Evolutionary conservation across 768 basidiomycete genomes (phyloP), one percentile per base, ranked within the genome.

Genomic region (Lactarius evosmus): DNA sequence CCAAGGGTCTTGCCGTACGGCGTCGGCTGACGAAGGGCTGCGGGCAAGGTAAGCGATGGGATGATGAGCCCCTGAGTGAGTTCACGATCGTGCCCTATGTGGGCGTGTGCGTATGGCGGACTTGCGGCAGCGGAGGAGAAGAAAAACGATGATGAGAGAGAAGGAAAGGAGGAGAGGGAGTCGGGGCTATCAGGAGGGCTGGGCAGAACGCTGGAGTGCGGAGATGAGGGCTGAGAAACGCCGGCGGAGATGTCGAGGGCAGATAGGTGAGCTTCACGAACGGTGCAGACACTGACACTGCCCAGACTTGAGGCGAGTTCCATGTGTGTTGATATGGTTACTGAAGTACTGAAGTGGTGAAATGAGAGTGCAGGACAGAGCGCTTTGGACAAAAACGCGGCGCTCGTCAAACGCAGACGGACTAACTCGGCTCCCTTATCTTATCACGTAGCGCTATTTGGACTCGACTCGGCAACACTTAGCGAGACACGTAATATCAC

Each of bases 61-160:
- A 90, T 90, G 65, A 89, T 83, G 60, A 89, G 79, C 64, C 83
- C 83, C 68, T 80, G 79, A 67, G 80, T 78, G 12, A 64, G 66
- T 59, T 74, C 74, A 33, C 69, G 64, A 16, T 70, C 67, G n/a
- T 70, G 69, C 7, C 80, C 79, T 3, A 76, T 75, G 22, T 78
- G 79, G 25, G 77, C 73, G 34, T 80, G 79, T 0, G 77, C 75
- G 54, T 83, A 85, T 0, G 82, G 84, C 2, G 85, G 88, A 66
- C 86, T 87, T 0, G 83, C 83, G 14, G 86, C 86, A 0, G 82
- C 85, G 11, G 88, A 89, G 34, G 87, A 88, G 76, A 88, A 89
- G 76, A 90, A 88, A 79, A 89, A 89, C 0, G 86, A 87, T 1
- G 86, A 88, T 19, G 85, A 82, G 14, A 88, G 83, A 1, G 87